A percentile compares a stretch with the other conserved stretches of the same genome.
Conservation (phyloP, 2,329 filamentous ascomycete genomes). For the Phialemonium atrogriseum region DNA sequence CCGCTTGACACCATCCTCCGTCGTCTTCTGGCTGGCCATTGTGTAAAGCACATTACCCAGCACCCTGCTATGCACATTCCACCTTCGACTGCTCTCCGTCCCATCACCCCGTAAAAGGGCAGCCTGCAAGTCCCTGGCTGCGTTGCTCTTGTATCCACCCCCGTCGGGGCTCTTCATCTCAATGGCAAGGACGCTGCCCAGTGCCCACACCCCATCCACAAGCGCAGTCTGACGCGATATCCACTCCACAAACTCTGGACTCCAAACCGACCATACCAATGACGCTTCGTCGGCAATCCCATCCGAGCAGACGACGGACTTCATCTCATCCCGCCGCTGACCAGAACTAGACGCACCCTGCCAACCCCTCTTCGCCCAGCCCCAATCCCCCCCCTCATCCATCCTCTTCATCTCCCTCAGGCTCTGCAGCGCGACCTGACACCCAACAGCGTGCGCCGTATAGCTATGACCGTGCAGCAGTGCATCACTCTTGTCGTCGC, state of each 20-base stretch:
- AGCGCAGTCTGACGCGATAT: constrained; percentile 44
- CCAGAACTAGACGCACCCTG: no score
- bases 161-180: constrained; percentile 33
- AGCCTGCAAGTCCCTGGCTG: constrained; percentile 33
- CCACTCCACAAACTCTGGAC: constrained; percentile 44
- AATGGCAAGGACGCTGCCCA: constrained; percentile 69
- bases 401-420: constrained; percentile 51
- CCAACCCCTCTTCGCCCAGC: constrained; percentile 42
- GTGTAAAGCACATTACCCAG: constrained; percentile 51
- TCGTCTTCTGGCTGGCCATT: constrained; percentile 42
- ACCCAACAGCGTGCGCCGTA: constrained; percentile 76
- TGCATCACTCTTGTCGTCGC: constrained; percentile 67
- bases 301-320: constrained; percentile 27
- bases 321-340: constrained; percentile 14
- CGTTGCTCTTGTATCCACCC: constrained; percentile 38
- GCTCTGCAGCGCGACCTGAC: constrained; percentile 65
- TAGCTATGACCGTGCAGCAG: constrained; percentile 81
- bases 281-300: neutral
- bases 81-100: constrained; percentile 22
- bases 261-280: constrained; percentile 47
- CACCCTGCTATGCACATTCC: constrained; percentile 46
- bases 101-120: constrained; percentile 17
- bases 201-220: constrained; percentile 60
- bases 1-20: constrained; percentile 5
- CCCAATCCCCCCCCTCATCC: constrained; percentile 49